A percentile compares a stretch with the other conserved stretches of the same genome.
Evolutionary conservation across 2,329 filamentous ascomycete species (phyloP).

Genomic region (Metarhizium robertsii): DNA sequence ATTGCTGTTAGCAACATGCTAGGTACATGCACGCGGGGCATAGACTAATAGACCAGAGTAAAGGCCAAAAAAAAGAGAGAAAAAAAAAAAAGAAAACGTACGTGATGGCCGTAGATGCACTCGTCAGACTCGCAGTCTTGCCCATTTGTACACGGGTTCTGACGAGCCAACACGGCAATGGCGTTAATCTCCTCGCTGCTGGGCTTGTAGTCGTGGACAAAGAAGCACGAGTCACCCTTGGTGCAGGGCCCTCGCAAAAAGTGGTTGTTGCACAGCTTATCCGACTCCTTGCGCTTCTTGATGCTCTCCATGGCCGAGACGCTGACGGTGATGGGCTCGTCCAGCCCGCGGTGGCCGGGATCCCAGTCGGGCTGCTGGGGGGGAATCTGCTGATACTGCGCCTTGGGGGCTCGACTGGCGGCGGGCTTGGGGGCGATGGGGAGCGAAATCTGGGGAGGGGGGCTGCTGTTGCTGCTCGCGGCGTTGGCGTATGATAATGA

Average conservation of each 20-base stretch:
- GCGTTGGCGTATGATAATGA: constrained; percentile 29
- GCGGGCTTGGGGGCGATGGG: constrained; percentile 25
- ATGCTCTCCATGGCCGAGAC: constrained; percentile 39
- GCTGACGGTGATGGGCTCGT: constrained; percentile 39
- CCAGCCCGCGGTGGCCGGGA: constrained; percentile 45
- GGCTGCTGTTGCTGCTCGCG: constrained; percentile 19
- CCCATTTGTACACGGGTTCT: constrained; percentile 47
- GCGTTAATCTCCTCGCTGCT: constrained; percentile 45
- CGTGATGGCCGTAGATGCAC: constrained; percentile 56
- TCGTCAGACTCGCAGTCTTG: constrained; percentile 48
- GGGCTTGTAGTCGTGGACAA: constrained; percentile 46
- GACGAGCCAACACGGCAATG: constrained; percentile 44
- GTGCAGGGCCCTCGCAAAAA: constrained; percentile 48
- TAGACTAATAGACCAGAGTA: background rate
- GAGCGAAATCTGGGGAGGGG: constrained; percentile 27
- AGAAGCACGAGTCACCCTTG: constrained; percentile 45
- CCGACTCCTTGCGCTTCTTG: constrained; percentile 43
- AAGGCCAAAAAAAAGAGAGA: background rate
- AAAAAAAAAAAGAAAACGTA: constrained; percentile 23
- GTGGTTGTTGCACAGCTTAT: constrained; percentile 54
- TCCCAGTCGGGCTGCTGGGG: constrained; percentile 34
- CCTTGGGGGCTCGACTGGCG: constrained; percentile 3
- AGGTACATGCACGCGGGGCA: background rate
- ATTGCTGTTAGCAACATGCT: background rate
- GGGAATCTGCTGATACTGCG: constrained; percentile 14